A percentile compares a stretch with the other conserved stretches of the same genome.
Evolutionary conservation across 805 yeast species (phyloP).

Genomic region (Blastobotrys peoriensis): DNA sequence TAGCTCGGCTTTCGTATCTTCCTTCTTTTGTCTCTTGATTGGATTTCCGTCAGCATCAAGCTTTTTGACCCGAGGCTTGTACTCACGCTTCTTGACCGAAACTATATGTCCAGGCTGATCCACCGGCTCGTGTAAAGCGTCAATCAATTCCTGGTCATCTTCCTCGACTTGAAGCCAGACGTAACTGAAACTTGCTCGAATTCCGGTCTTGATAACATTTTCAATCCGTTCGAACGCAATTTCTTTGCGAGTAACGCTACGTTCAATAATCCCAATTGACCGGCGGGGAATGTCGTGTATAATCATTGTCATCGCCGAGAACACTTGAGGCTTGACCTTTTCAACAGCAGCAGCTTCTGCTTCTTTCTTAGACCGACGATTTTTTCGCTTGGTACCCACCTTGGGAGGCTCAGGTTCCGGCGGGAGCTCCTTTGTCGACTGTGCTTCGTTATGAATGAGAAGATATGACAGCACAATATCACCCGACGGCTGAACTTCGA

Average conservation of each 20-base stretch:
- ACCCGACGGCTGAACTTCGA: conserved; percentile 43
- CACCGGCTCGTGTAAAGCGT: conserved; percentile 20
- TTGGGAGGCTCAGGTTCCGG: conserved; percentile 17
- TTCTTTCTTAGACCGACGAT: conserved; percentile 20
- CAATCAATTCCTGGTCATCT: conserved; percentile 25
- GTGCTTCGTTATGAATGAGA: conserved; percentile 20
- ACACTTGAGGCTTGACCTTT: conserved; percentile 16
- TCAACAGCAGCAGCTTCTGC: conserved; percentile 19
- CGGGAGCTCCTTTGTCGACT: conserved; percentile 7
- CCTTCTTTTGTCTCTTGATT: conserved; percentile 11
- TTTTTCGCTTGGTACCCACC: conserved; percentile 20
- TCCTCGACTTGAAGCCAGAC: conserved; percentile 70
- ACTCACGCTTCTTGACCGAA: conserved; percentile 17
- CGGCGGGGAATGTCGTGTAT: conserved; percentile 60
- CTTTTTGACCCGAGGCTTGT: conserved; percentile 16
- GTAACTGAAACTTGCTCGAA: conserved; percentile 52
- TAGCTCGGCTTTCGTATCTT: no score
- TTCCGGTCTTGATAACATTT: conserved; percentile 51
- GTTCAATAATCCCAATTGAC: conserved; percentile 55
- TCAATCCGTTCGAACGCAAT: conserved; percentile 59
- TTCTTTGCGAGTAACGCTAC: conserved; percentile 56
- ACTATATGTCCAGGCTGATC: conserved; percentile 15
- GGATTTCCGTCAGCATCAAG: conserved; percentile 14
- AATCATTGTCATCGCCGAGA: conserved; percentile 60
- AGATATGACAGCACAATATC: conserved; percentile 36